Evolutionary conservation across 164 flowering plant species (phyloP), one percentile per base, ranked within the genome.

Genomic region (Vitis labrusca): DNA sequence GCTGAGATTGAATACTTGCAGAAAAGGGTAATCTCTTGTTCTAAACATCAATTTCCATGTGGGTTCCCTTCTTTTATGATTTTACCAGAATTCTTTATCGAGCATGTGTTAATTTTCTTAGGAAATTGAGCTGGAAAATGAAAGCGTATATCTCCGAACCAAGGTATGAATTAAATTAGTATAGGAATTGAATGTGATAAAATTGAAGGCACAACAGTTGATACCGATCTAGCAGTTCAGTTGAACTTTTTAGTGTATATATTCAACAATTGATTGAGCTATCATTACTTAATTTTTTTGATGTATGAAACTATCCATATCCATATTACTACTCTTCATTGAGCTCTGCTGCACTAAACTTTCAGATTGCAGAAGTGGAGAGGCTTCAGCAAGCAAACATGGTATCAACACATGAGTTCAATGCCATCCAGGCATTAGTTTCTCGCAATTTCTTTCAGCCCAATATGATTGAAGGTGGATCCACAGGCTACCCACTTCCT

Each of bases 1-100:
- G 86, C 91, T 14, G 97, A 90, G 68, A 86, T 88, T 32, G 94
- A 91, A 68, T 82, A 71, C 73, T 59, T 87, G 73, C 93, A 91
- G 84, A 90, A 88, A 79, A 88, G 86, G 90, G 97, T 91, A 81
- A 73, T 48, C 9, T 63, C 64, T 64, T 14, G 3, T 10, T 30
- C 57, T 59, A 37, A 37, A 37, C 44, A 6, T 6, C 44, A 37
- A 37, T 37, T 37, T 37, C 44, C 44, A 37, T 37, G 7, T 37
- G 0, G 27, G 44, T 37, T 37, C 7, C 14, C 12, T 64, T 16
- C 9, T 59, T 3, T 48, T 50, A 12, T 32, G 23, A 10, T 16
- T 48, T 55, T 10, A 8, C 23, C 17, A 3, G n/a, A 2, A 11
- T 17, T 55, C 16, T 29, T 19, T 48, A 10, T 53, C 16, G 23